Evolutionary conservation across 768 basidiomycete species (phyloP).

Genomic region (Lentinula edodes): DNA sequence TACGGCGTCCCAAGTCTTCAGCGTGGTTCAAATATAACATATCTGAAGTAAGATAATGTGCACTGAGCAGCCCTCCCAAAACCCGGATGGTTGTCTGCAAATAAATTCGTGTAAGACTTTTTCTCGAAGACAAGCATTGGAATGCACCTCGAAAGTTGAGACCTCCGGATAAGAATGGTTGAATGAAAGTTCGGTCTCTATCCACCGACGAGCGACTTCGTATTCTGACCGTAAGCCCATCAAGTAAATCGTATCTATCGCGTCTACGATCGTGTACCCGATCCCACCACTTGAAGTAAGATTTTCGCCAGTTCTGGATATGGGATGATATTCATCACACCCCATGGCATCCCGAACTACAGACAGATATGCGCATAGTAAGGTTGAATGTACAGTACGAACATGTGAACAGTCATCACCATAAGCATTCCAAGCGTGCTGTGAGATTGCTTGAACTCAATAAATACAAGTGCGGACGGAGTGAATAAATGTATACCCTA

Average conservation of each 20-base stretch:
- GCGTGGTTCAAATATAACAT: conserved; percentile 55
- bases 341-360: conserved; percentile 70
- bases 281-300: conserved; percentile 54
- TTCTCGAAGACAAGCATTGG: neutral
- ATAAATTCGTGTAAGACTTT: neutral
- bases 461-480: conserved; percentile 2
- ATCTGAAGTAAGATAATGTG: conserved; percentile 60
- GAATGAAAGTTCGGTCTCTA: conserved; percentile 47
- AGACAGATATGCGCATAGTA: conserved; percentile 9
- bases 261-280: conserved; percentile 71
- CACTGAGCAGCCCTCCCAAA: conserved; percentile 66
- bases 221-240: conserved; percentile 66
- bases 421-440: conserved; percentile 66
- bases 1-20: conserved; percentile 59
- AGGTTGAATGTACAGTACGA: neutral
- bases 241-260: conserved; percentile 66
- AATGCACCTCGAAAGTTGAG: conserved; percentile 72
- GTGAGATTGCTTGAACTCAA: neutral
- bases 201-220: conserved; percentile 55
- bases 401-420: conserved; percentile 28
- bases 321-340: conserved; percentile 68
- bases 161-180: conserved; percentile 45
- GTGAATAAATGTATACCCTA: conserved; percentile 35
- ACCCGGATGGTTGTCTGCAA: conserved; percentile 69
- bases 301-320: conserved; percentile 54